Evolutionary conservation across 1,284 basidiomycete genomes (phyloP).

Genomic region (Sphagnurus paluster): DNA sequence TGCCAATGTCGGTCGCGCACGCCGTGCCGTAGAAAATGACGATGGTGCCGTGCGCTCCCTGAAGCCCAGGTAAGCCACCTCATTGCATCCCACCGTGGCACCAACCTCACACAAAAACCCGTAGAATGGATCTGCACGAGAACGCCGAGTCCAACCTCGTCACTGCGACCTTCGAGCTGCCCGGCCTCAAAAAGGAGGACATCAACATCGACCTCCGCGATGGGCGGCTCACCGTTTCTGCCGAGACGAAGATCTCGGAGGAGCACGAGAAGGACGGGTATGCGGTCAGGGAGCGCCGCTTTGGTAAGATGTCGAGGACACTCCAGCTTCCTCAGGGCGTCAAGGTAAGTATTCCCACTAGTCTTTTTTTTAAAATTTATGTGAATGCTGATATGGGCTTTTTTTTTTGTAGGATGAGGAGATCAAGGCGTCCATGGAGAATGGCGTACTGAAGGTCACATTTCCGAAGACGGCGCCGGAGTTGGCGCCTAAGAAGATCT

Average conservation of each 20-base stretch:
- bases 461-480: conserved; percentile 23
- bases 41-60: conserved; percentile 13
- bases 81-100: not conserved
- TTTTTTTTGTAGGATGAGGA: conserved; percentile 24
- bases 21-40: conserved; percentile 6
- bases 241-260: conserved; percentile 33
- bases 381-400: not conserved
- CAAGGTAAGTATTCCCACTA: too few relatives aligned
- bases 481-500: conserved; percentile 21
- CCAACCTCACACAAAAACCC: not conserved
- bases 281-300: conserved; percentile 46
- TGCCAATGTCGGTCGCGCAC: conserved; percentile 5
- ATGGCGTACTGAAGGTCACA: conserved; percentile 20
- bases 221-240: conserved; percentile 44
- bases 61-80: conserved; percentile 21
- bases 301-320: conserved; percentile 46
- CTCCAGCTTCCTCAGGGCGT: conserved; percentile 44
- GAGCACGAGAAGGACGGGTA: conserved; percentile 43
- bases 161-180: conserved; percentile 48
- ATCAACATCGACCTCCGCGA: conserved; percentile 41
- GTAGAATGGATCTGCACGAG: conserved; percentile 49
- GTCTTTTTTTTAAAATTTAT: conserved; percentile 2
- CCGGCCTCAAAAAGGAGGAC: conserved; percentile 42
- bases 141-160: conserved; percentile 37
- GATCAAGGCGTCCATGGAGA: conserved; percentile 23